Base-by-base conservation (phyloP, 176 grass and related monocot genomes). In the Carex pumila region DNA sequence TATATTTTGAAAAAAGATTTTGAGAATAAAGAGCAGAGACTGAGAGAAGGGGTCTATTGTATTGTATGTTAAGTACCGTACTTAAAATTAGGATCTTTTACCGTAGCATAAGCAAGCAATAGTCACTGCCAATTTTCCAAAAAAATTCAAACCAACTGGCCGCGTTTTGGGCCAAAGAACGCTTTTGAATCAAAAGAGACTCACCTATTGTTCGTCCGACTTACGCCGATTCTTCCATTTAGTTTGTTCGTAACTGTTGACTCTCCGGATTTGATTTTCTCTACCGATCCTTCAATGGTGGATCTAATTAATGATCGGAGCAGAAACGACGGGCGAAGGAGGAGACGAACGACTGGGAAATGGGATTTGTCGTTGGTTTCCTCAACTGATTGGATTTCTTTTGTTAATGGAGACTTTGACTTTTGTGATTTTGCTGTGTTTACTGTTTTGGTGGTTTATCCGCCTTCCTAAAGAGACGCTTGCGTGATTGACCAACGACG, bases 381-480 rank as follows among this genome's bases (percentile, higher is more conserved):
- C 10, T 52, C 71, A 53, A 74, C 47, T 53, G 21, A 53, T 74
- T 50, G 21, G 47, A 53, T 74, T 74, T 52, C 47, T 68, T 70
- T 70, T 70, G 31, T 41, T 41, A n/a, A 70, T 50, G 19, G 19
- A 18, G 71, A 75, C 71, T 52, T 75, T 75, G 71, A 75, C 71
- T 54, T 75, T 7, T 8, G 3, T 13, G 71, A 36, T 50, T 60
- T 59, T 59, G 17, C 56, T 6, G 4, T 59, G 56, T 59, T 18
- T 6, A 59, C 56, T 59, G 56, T 59, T 5, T n/a, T 50, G 47
- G 9, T 50, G 11, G 47, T 11, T 50, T 50, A 12, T 19, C 57
- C 17, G 19, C 17, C 15, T 1, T 15, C 5, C 15, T 60, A 60
- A 3, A 60, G 17, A 7, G 47, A 10, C 10, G 47, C 47, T 50